Evolutionary conservation across 2,329 filamentous ascomycete species (phyloP).

Genomic region (Fonsecaea multimorphosa): DNA sequence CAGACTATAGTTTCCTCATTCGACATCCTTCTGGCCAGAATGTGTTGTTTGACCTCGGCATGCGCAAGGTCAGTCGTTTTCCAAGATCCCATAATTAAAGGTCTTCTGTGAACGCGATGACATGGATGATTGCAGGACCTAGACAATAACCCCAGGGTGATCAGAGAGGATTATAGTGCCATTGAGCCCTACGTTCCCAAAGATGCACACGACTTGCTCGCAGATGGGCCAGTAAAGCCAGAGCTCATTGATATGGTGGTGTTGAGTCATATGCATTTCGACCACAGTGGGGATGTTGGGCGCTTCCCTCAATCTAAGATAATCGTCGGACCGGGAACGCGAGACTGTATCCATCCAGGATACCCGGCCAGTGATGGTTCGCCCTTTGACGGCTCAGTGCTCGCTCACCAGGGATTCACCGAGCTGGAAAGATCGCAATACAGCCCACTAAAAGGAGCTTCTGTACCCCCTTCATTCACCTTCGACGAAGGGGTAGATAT

Average conservation of each 20-base stretch:
- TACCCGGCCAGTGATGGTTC: conserved; percentile 51
- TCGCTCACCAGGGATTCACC: conserved; percentile 11
- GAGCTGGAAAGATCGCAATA: conserved; percentile 32
- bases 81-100: background rate
- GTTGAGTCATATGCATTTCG: conserved; percentile 41
- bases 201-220: conserved; percentile 20
- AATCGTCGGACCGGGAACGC: conserved; percentile 58
- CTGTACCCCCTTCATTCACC: conserved; percentile 44
- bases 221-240: conserved; percentile 17
- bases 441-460: conserved; percentile 42
- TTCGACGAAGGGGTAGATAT: conserved; percentile 49
- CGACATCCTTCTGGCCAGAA: conserved; percentile 19
- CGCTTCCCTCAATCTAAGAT: conserved; percentile 57
- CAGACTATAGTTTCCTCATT: conserved; percentile 25
- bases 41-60: conserved; percentile 21
- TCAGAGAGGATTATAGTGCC: conserved; percentile 21
- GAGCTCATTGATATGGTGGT: conserved; percentile 42
- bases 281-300: conserved; percentile 60
- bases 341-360: conserved; percentile 51
- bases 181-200: conserved; percentile 25
- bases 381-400: conserved; percentile 40
- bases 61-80: conserved; percentile 19
- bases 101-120: background rate
- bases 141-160: conserved; percentile 22
- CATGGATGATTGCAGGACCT: conserved; percentile 12